Percentiles rank a stretch among this genome's conserved stretches.
Conservation (phyloP, 2,329 filamentous ascomycete genomes). For the Diaporthe aspalathi region DNA sequence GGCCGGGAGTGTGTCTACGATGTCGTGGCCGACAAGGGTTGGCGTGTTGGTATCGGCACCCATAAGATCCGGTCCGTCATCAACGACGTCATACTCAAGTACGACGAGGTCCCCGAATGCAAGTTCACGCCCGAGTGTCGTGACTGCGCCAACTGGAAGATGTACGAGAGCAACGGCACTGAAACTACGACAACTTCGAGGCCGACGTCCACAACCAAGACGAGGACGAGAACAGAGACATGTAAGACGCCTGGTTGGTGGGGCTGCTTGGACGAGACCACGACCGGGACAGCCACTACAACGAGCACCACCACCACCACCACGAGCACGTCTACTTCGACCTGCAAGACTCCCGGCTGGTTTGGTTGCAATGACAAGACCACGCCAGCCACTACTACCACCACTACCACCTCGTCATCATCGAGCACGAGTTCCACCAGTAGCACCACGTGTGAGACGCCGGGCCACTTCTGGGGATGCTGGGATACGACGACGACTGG, state of each 20-base stretch:
- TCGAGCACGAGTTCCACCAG: constrained; percentile 46
- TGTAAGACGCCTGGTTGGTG: constrained; percentile 95
- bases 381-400: constrained; percentile 48
- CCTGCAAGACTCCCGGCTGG: constrained; percentile 73
- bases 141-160: constrained; percentile 94
- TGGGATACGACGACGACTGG: constrained; percentile 50
- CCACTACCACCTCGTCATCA: constrained; percentile 43
- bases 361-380: constrained; percentile 72
- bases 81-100: constrained; percentile 84
- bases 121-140: constrained; percentile 81
- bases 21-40: constrained; percentile 89
- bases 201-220: constrained; percentile 69
- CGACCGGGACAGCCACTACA: constrained; percentile 59
- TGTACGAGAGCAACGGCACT: constrained; percentile 91
- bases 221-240: constrained; percentile 80
- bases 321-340: constrained; percentile 57
- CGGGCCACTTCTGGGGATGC: constrained; percentile 69
- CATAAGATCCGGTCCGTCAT: constrained; percentile 93
- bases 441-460: constrained; percentile 59
- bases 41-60: constrained; percentile 90
- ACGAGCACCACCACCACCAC: constrained; percentile 53
- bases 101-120: constrained; percentile 84
- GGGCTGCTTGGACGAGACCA: constrained; percentile 79
- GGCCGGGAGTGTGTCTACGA: constrained; percentile 92
- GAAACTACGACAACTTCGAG: constrained; percentile 75